Conservation (phyloP, 1,139 yeast genomes). For the Zygosaccharomyces sapae region DNA sequence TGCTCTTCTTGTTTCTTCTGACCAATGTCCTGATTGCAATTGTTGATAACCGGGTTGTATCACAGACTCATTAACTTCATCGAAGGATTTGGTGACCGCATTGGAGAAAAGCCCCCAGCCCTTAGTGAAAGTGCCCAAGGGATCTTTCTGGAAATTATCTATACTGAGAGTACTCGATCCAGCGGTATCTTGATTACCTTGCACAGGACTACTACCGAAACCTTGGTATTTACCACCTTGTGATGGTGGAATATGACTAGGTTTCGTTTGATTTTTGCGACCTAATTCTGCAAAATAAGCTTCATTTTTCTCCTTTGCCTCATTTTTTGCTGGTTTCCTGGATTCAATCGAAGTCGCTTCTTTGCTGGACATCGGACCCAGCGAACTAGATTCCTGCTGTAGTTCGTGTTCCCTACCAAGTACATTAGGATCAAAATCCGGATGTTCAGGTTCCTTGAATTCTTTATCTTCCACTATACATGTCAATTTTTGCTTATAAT, state of each 20-base stretch:
- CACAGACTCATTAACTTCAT: slow-evolving; percentile 80
- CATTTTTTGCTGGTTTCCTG: slow-evolving; percentile 39
- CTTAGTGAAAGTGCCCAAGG: slow-evolving; percentile 78
- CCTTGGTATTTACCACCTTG: slow-evolving; percentile 94
- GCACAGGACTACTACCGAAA: slow-evolving; percentile 71
- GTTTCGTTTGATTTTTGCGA: slow-evolving; percentile 62
- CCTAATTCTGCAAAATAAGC: slow-evolving; percentile 80
- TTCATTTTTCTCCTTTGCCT: slow-evolving; percentile 64
- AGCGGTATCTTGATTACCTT: slow-evolving; percentile 11
- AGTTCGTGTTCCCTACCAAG: too few species aligned
- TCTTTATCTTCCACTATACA: slow-evolving; percentile 70
- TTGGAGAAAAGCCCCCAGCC: slow-evolving; percentile 94
- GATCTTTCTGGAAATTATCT: slow-evolving; percentile 79
- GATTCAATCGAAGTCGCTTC: slow-evolving; percentile 29
- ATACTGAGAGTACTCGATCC: slow-evolving; percentile 53
- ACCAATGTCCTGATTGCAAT: slow-evolving; percentile 73
- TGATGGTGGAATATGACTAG: slow-evolving; percentile 80
- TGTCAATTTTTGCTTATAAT: slow-evolving; percentile 77
- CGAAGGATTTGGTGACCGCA: slow-evolving; percentile 75
- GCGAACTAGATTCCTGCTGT: slow-evolving; percentile 16
- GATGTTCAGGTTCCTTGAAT: slow-evolving; percentile 63
- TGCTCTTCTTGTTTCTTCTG: slow-evolving; percentile 80
- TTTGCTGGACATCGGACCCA: slow-evolving; percentile 23
- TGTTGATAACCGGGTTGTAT: slow-evolving; percentile 85
- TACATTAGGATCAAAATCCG: slow-evolving; percentile 38